Evolutionary conservation across 2,329 filamentous ascomycete species (phyloP).

Genomic region (Pseudohalonectria lignicola): DNA sequence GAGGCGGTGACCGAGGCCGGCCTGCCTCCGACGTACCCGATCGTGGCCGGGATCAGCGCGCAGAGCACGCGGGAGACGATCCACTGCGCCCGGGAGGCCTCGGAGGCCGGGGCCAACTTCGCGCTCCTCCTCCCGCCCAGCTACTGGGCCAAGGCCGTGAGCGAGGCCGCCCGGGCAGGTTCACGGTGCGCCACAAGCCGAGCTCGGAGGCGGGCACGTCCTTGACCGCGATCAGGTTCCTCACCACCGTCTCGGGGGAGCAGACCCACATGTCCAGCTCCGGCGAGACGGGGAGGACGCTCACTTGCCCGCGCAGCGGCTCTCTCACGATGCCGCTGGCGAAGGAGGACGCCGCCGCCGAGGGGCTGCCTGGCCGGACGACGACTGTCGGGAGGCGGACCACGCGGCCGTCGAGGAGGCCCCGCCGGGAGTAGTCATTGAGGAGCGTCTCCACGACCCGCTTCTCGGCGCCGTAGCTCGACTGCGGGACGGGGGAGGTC

Average conservation of each 20-base stretch:
- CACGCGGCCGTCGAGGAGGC: slow-evolving; percentile 36
- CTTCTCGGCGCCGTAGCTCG: slow-evolving; percentile 43
- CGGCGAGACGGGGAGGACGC: slow-evolving; percentile 24
- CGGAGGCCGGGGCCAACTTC: slow-evolving; percentile 23
- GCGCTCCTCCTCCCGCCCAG: slow-evolving; percentile 25
- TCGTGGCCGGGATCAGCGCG: slow-evolving; percentile 32
- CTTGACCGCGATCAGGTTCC: slow-evolving; percentile 27
- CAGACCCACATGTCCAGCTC: slow-evolving; percentile 37
- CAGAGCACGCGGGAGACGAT: slow-evolving; percentile 22
- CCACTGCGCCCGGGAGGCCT: slow-evolving; percentile 21
- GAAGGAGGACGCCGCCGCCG: slow-evolving; percentile 42
- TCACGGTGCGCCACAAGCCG: slow-evolving; percentile 20
- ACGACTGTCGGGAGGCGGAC: slow-evolving; percentile 41
- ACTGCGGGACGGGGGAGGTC: slow-evolving; percentile 35
- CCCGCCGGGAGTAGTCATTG: slow-evolving; percentile 41
- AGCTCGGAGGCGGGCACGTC: slow-evolving; percentile 1
- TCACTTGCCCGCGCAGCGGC: slow-evolving; percentile 33
- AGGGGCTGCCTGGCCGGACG: slow-evolving; percentile 37
- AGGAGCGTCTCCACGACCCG: slow-evolving; percentile 41
- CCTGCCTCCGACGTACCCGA: slow-evolving; percentile 20
- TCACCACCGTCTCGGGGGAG: slow-evolving; percentile 35
- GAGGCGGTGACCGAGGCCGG: slow-evolving; percentile 22
- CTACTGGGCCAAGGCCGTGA: slow-evolving; percentile 25
- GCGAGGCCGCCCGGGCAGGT: slow-evolving; percentile 30
- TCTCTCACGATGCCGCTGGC: slow-evolving; percentile 42